A percentile compares a stretch with the other conserved stretches of the same genome.
Evolutionary conservation across 345 rosid genomes (phyloP).

Genomic region (Bruguiera gymnorhiza): DNA sequence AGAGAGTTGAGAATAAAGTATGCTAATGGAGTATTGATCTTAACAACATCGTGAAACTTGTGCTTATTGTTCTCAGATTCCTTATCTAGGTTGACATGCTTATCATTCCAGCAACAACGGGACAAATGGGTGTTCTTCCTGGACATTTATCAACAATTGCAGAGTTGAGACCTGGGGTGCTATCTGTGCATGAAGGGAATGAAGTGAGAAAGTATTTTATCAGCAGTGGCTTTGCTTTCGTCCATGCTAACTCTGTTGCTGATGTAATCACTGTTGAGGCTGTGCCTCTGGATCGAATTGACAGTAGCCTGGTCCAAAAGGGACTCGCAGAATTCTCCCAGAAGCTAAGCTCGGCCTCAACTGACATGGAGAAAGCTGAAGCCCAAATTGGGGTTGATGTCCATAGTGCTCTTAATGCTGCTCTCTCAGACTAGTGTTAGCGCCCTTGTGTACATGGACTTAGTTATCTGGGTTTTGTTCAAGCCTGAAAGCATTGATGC

Average conservation of each 20-base stretch:
- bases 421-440: conserved; percentile 29
- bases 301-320: conserved; percentile 64
- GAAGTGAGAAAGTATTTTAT: conserved; percentile 64
- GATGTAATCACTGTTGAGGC: conserved; percentile 70
- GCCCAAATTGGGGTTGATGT: conserved; percentile 78
- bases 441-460: neutral
- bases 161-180: conserved; percentile 77
- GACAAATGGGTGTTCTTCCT: conserved; percentile 88
- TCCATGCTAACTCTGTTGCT: conserved; percentile 70
- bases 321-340: conserved; percentile 68
- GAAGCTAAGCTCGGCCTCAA: conserved; percentile 63
- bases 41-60: no score
- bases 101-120: conserved; percentile 74
- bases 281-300: conserved; percentile 60
- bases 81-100: conserved; percentile 75
- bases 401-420: conserved; percentile 68
- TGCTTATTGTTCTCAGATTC: neutral
- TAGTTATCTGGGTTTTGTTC: neutral
- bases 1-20: no score
- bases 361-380: conserved; percentile 71
- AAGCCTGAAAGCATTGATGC: neutral
- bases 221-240: conserved; percentile 78
- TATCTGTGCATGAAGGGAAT: conserved; percentile 78
- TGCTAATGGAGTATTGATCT: no score
- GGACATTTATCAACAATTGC: conserved; percentile 77